A percentile compares a stretch with the other conserved stretches of the same genome.
These are phyloP conservation scores for Teratosphaeriaceae sp. DNA, from an alignment of 2,329 filamentous ascomycete species.

Conservation along the genomic window DNA sequence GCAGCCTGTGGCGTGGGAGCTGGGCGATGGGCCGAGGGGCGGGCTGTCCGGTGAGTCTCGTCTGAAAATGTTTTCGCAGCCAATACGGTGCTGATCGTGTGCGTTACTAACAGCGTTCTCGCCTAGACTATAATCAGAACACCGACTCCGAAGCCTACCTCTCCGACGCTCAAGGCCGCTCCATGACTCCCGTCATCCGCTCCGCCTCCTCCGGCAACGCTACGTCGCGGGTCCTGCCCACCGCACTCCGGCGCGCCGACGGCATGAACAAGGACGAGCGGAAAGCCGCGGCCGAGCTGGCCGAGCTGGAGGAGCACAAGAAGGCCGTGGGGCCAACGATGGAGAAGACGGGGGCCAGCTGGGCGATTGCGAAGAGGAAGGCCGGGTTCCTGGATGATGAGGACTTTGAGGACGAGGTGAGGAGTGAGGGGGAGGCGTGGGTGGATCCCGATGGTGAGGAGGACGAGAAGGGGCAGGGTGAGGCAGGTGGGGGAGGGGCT, in stretches of 20 bases:
- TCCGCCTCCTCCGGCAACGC: slow-evolving; percentile 1
- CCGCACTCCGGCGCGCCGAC: slow-evolving; percentile 5
- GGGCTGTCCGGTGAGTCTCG: slow-evolving; percentile 49
- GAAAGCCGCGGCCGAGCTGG: slow-evolving; percentile 37
- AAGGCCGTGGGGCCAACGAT: slow-evolving; percentile 46
- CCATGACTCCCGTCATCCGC: slow-evolving; percentile 38
- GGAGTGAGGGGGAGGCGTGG: slow-evolving; percentile 9
- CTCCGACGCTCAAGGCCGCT: slow-evolving; percentile 40
- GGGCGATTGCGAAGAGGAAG: slow-evolving; percentile 48
- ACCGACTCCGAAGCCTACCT: slow-evolving; percentile 40
- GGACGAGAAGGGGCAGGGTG: slow-evolving; percentile 16
- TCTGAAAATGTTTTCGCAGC: no score
- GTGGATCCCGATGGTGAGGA: slow-evolving; percentile 7
- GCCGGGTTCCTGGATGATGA: slow-evolving; percentile 46
- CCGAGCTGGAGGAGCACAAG: slow-evolving; percentile 46
- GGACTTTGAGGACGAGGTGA: slow-evolving; percentile 37
- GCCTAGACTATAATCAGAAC: slow-evolving; percentile 23
- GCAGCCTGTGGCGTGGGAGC: slow-evolving; percentile 47
- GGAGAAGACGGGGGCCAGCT: slow-evolving; percentile 45
- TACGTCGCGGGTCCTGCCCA: slow-evolving; percentile 6
- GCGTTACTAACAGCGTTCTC: slow-evolving; percentile 4
- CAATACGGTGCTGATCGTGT: neutral
- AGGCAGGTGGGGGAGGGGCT: no score
- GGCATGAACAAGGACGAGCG: slow-evolving; percentile 33
- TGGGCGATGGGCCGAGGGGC: slow-evolving; percentile 54